Conservation (phyloP, 305 asterid species). For the Fraxinus albicans region DNA sequence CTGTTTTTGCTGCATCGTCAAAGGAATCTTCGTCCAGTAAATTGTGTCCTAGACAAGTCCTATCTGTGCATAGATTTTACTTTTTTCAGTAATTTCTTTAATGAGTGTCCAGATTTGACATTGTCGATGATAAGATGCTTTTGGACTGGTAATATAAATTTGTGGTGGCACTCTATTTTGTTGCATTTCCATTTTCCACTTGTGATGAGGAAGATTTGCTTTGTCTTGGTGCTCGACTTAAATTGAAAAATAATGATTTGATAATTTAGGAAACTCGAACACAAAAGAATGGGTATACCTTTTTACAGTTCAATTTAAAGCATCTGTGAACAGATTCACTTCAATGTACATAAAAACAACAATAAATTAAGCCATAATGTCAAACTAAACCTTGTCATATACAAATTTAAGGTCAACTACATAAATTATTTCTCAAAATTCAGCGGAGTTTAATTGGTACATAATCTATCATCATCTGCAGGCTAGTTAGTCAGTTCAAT, state of each 20-base stretch:
- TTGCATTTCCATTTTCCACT: neutral
- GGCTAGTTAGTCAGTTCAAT: neutral
- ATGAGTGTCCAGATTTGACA: neutral
- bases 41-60: neutral
- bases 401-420: neutral
- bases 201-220: neutral
- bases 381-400: neutral
- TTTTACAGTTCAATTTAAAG: neutral
- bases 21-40: neutral
- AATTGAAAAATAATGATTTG: neutral
- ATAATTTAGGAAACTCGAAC: neutral
- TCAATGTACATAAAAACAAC: neutral
- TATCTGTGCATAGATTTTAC: neutral
- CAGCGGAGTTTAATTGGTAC: neutral
- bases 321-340: neutral
- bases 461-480: neutral
- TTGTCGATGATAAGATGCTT: neutral
- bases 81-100: neutral
- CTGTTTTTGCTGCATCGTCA: conserved; percentile 8
- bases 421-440: neutral
- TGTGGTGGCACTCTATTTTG: neutral
- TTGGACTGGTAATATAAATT: neutral
- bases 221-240: neutral
- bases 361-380: neutral
- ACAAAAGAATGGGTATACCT: neutral